A percentile compares a stretch with the other conserved stretches of the same genome.
Conservation (phyloP, 2,329 filamentous ascomycete genomes). For the Aotearoamyces nothofagi region DNA sequence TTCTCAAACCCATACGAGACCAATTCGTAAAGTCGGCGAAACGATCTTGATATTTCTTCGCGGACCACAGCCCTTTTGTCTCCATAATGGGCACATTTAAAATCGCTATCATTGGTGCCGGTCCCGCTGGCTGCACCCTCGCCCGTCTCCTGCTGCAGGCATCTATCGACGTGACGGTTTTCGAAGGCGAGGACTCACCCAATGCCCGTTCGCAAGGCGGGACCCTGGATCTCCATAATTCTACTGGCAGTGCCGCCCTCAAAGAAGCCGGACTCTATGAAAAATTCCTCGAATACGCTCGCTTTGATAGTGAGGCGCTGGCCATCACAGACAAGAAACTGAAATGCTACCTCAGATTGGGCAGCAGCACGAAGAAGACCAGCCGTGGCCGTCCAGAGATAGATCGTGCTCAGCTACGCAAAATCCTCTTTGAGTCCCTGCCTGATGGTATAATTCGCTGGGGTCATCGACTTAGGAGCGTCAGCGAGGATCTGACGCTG, state of each 20-base stretch:
- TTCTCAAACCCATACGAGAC: too few species aligned
- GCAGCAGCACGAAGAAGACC: constrained; percentile 9
- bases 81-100: too few species aligned
- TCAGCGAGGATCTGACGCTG: constrained; percentile 5
- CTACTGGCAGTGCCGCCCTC: constrained; percentile 29
- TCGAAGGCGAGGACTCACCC: constrained; percentile 6
- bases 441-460: constrained; percentile 4
- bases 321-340: constrained; percentile 24
- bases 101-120: constrained; percentile 3
- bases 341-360: constrained; percentile 20
- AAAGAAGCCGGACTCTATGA: constrained; percentile 27
- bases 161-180: constrained; percentile 6
- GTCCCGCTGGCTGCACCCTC: constrained; percentile 2
- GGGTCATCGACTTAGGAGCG: constrained; percentile 4
- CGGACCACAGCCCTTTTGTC: too few species aligned
- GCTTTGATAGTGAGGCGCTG: constrained; percentile 9
- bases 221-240: constrained; percentile 32
- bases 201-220: constrained; percentile 18
- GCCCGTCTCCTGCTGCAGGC: constrained; percentile 5
- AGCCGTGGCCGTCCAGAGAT: constrained; percentile 11
- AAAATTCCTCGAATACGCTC: constrained; percentile 24
- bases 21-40: too few species aligned
- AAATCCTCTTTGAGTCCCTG: constrained; percentile 5
- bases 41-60: too few species aligned
- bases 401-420: constrained; percentile 5